A percentile compares a stretch with the other conserved stretches of the same genome.
Conservation (phyloP, 768 basidiomycete species). For the Tylopilus vinaceipallidus region DNA sequence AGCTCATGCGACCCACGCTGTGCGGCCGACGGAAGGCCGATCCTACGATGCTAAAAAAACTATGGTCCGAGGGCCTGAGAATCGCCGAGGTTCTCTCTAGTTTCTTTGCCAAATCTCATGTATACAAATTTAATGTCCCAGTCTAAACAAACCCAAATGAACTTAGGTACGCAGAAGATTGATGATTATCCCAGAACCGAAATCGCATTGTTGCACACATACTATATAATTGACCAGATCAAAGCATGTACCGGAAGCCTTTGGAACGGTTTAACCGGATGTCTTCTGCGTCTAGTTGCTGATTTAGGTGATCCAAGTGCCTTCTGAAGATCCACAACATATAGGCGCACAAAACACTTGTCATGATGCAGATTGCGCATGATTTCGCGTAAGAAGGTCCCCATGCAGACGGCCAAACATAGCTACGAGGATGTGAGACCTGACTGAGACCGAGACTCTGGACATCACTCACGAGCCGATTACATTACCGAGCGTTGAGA, state of each 20-base stretch:
- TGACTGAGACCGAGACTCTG: neutral
- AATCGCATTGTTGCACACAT: neutral
- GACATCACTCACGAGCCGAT: constrained; percentile 66
- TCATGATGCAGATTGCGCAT: constrained; percentile 70
- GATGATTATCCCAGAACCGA: neutral
- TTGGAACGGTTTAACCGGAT: constrained; percentile 31
- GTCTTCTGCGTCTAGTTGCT: constrained; percentile 39
- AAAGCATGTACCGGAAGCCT: constrained; percentile 50
- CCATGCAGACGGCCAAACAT: constrained; percentile 68
- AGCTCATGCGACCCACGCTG: neutral
- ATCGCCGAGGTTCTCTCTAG: too few relatives aligned
- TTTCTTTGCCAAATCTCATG: too few relatives aligned
- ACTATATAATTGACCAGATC: neutral
- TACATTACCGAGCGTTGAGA: constrained; percentile 82
- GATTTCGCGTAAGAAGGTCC: constrained; percentile 69
- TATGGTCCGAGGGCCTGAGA: too few relatives aligned
- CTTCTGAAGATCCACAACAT: constrained; percentile 49
- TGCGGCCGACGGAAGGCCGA: too few relatives aligned
- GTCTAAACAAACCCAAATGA: too few relatives aligned
- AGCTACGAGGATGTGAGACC: constrained; percentile 36
- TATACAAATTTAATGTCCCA: too few relatives aligned
- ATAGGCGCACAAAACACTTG: constrained; percentile 47
- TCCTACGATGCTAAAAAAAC: too few relatives aligned
- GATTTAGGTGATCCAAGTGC: constrained; percentile 44
- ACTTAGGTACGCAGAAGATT: too few relatives aligned